A percentile compares a stretch with the other conserved stretches of the same genome.
phyloP scores from a whole-genome alignment of 2,329 filamentous ascomycete species.

The Beauveria sp. region DNA sequence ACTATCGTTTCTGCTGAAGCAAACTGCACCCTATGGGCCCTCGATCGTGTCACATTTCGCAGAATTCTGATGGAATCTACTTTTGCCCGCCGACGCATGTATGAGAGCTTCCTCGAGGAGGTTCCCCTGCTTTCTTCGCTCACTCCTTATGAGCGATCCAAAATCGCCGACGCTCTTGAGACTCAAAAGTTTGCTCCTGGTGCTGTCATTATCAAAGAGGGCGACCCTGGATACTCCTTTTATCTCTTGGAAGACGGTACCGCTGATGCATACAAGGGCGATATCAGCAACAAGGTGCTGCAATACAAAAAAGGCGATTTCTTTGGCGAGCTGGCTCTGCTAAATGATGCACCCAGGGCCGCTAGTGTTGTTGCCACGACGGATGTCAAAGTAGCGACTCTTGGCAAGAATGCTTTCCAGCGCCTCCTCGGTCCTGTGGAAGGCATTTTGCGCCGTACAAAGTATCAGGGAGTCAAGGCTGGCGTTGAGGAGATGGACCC shows the following conservation, averaged over 20 bases:
- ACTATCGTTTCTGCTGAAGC: constrained; percentile 81
- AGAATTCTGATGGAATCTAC: constrained; percentile 98
- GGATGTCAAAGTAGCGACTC: constrained; percentile 84
- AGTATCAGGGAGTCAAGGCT: constrained; percentile 51
- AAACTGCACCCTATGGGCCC: constrained; percentile 78
- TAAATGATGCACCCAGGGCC: constrained; percentile 89
- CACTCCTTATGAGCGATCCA: constrained; percentile 88
- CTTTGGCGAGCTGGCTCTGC: constrained; percentile 88
- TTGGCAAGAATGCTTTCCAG: constrained; percentile 94
- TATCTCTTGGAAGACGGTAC: constrained; percentile 84
- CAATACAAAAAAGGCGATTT: constrained; percentile 88
- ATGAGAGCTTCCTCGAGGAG: constrained; percentile 92
- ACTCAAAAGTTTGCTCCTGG: constrained; percentile 77
- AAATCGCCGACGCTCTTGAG: constrained; percentile 94
- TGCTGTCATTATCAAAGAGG: constrained; percentile 81
- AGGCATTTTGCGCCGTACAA: constrained; percentile 81
- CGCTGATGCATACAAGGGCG: constrained; percentile 80
- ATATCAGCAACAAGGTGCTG: constrained; percentile 61
- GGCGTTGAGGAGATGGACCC: constrained; percentile 63
- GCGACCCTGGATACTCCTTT: constrained; percentile 85
- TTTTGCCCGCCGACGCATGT: constrained; percentile 91
- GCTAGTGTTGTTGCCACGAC: constrained; percentile 78
- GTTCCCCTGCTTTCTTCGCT: constrained; percentile 78
- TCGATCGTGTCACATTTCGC: constrained; percentile 93
- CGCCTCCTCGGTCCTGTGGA: constrained; percentile 86